Evolutionary conservation across 2,329 filamentous ascomycete genomes (phyloP).

Genomic region (Sporothrix brasiliensis): DNA sequence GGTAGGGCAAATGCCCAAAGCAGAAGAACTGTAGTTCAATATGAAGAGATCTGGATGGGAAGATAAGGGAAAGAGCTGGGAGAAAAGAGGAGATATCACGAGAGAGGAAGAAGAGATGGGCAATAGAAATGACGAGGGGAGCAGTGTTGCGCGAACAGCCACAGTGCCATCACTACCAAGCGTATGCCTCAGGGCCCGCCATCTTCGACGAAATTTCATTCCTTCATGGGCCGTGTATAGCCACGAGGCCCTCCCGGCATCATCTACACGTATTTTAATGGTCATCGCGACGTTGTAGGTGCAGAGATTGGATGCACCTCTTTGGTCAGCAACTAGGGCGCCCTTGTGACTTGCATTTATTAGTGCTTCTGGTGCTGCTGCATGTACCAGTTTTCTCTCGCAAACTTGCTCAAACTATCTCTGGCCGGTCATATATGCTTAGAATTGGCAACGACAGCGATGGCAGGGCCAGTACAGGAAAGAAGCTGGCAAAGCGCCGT

Average conservation of each 20-base stretch:
- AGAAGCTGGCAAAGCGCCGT: too few species aligned
- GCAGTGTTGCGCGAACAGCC: background rate
- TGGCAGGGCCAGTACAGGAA: background rate
- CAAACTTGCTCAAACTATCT: conserved; percentile 37
- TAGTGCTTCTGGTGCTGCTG: conserved; percentile 14
- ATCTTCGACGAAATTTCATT: background rate
- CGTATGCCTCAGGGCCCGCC: background rate
- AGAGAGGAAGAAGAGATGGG: background rate
- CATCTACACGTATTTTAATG: conserved; percentile 5
- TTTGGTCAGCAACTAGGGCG: conserved; percentile 22
- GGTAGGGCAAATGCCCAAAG: background rate
- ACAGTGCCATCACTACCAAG: background rate
- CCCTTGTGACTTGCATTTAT: conserved; percentile 1
- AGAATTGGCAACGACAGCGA: too few species aligned
- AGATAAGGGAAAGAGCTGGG: background rate
- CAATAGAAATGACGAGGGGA: background rate
- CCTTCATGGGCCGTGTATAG: background rate
- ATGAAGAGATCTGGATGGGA: background rate
- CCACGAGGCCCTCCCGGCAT: background rate
- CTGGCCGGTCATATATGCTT: background rate
- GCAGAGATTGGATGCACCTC: conserved; percentile 1
- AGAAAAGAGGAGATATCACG: background rate
- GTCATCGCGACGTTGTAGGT: conserved; percentile 2
- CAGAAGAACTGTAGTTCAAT: background rate
- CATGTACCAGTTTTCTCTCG: conserved; percentile 28